A percentile compares a stretch with the other conserved stretches of the same genome.
phyloP scores from a whole-genome alignment of 768 basidiomycete genomes.

The Boletus tylopilopsis region DNA sequence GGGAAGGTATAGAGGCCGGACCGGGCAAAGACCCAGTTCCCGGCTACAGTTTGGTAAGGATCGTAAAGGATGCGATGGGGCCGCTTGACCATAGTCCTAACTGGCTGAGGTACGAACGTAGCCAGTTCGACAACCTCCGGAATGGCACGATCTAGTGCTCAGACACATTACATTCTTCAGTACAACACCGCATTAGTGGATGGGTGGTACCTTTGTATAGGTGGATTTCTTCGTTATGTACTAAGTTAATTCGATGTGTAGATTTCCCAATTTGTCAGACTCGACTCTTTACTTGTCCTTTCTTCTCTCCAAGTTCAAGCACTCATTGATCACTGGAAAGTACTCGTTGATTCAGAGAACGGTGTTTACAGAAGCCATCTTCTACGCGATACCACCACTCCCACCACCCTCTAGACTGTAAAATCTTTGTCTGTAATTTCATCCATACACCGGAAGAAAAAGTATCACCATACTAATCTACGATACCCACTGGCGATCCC shows the following conservation, averaged over 20 bases:
- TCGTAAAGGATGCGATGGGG: slow-evolving; percentile 79
- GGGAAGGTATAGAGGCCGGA: slow-evolving; percentile 73
- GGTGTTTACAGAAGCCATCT: not conserved
- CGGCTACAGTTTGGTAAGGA: slow-evolving; percentile 65
- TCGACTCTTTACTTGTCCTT: not conserved
- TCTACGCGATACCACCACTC: slow-evolving; percentile 7
- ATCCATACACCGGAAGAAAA: slow-evolving; percentile 19
- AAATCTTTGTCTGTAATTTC: slow-evolving; percentile 3
- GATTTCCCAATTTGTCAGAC: slow-evolving; percentile 8
- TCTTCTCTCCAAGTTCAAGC: not conserved
- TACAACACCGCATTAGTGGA: not conserved
- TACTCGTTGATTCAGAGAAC: not conserved
- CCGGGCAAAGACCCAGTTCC: slow-evolving; percentile 71
- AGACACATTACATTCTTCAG: not conserved
- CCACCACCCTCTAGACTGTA: slow-evolving; percentile 14
- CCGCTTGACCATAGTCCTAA: slow-evolving; percentile 67
- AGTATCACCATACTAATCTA: slow-evolving; percentile 18
- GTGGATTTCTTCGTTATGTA: no score
- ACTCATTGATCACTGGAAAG: not conserved
- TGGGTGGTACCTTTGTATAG: no score
- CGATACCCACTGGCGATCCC: slow-evolving; percentile 16
- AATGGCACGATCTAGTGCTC: slow-evolving; percentile 50
- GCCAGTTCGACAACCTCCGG: slow-evolving; percentile 77
- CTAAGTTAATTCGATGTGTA: no score
- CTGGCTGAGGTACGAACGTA: slow-evolving; percentile 76